Percentiles rank a stretch among this genome's conserved stretches.
phyloP scores from a whole-genome alignment of 108 stramenopile genomes.

The Cylindrotheca closterium region DNA sequence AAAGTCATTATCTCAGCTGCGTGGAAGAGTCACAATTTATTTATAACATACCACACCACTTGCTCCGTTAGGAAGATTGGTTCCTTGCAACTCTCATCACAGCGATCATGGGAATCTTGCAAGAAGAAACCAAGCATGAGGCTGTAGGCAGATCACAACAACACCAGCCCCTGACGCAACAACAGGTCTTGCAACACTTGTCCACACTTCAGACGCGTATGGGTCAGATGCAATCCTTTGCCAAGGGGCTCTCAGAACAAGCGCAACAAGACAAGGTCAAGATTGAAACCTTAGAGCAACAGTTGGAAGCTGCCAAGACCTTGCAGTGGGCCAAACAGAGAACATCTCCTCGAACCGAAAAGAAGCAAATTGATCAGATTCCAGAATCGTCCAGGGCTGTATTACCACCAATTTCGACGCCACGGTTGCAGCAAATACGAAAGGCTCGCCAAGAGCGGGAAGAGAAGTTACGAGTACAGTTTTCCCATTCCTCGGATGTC shows the following conservation, averaged over 20 bases:
- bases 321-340: background rate
- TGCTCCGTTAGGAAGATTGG: too few relatives aligned
- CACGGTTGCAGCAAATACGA: background rate
- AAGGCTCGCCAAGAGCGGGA: background rate
- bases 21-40: too few relatives aligned
- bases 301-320: background rate
- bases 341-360: too few relatives aligned
- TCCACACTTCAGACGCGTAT: background rate
- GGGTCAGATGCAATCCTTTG: background rate
- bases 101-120: too few relatives aligned
- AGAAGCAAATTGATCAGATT: too few relatives aligned
- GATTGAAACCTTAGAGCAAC: background rate
- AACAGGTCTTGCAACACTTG: background rate
- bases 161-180: background rate
- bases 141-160: too few relatives aligned
- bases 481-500: background rate
- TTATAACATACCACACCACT: too few relatives aligned
- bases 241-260: background rate
- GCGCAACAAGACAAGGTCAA: background rate
- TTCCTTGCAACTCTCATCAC: too few relatives aligned
- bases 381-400: too few relatives aligned
- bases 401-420: too few relatives aligned
- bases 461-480: background rate
- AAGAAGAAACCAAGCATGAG: too few relatives aligned
- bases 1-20: too few relatives aligned